A percentile compares a stretch with the other conserved stretches of the same genome.
These are phyloP conservation scores for Dunaliella sp. DNA, from an alignment of 139 green algal genomes.

Conservation along the genomic window DNA sequence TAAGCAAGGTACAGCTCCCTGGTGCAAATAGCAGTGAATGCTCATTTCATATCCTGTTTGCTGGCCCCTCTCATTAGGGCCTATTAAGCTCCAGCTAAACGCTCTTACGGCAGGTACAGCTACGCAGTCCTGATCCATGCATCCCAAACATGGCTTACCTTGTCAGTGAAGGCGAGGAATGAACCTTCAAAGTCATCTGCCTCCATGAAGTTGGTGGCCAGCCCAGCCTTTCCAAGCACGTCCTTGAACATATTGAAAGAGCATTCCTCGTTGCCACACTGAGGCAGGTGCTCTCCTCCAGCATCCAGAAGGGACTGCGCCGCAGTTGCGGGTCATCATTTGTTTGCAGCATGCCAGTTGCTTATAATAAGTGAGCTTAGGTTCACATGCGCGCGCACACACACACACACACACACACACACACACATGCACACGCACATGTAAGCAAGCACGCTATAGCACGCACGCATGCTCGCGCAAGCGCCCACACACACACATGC, in stretches of 20 bases:
- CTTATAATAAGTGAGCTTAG: neutral
- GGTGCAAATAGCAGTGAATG: too few relatives aligned
- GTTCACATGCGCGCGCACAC: neutral
- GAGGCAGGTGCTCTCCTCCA: neutral
- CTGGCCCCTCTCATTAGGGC: too few relatives aligned
- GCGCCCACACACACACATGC: neutral
- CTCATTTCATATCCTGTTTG: too few relatives aligned
- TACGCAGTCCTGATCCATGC: too few relatives aligned
- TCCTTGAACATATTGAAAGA: neutral
- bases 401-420: neutral
- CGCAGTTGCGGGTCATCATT: neutral
- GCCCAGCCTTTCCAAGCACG: neutral
- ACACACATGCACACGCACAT: neutral
- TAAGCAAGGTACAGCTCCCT: too few relatives aligned
- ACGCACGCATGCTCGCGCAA: neutral
- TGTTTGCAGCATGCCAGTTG: neutral
- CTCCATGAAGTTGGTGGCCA: neutral
- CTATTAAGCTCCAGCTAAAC: too few relatives aligned
- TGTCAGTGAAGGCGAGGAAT: neutral
- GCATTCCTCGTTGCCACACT: neutral
- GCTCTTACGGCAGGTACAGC: too few relatives aligned
- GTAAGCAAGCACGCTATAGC: neutral
- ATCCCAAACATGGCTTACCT: too few relatives aligned
- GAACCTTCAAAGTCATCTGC: neutral
- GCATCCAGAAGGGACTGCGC: neutral